Conservation (phyloP, 495 filamentous ascomycete genomes). For the Durotheca rogersii region DNA sequence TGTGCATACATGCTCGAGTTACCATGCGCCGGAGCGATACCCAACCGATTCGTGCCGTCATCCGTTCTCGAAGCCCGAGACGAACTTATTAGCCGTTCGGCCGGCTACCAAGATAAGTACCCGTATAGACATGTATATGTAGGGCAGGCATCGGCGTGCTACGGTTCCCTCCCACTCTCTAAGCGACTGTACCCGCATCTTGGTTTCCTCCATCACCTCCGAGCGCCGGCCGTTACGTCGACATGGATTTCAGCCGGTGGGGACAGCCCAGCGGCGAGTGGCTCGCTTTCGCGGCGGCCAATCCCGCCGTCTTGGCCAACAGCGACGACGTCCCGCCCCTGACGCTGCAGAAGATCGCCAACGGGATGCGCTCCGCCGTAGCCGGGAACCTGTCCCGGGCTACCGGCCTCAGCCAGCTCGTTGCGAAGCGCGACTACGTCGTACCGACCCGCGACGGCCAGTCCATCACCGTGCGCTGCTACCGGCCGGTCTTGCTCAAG, state of each 20-base stretch:
- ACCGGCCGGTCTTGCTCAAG: conserved; percentile 38
- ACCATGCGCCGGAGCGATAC: background rate
- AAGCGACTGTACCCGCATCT: background rate
- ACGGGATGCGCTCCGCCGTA: conserved; percentile 5
- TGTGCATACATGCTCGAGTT: background rate
- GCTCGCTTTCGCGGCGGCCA: conserved; percentile 25
- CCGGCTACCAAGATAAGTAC: too few species aligned
- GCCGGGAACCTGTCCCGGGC: conserved; percentile 13
- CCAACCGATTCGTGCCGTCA: too few species aligned
- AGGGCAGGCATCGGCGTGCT: background rate
- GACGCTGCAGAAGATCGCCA: conserved; percentile 12
- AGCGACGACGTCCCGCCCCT: conserved; percentile 16
- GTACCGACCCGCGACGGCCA: conserved; percentile 46
- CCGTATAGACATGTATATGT: background rate
- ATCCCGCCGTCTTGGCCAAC: conserved; percentile 5
- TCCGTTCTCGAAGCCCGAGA: too few species aligned
- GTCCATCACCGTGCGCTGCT: conserved; percentile 45
- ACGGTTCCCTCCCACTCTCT: background rate
- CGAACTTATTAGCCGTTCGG: too few species aligned
- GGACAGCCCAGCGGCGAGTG: conserved; percentile 24
- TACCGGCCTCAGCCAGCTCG: conserved; percentile 19
- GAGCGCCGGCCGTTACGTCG: background rate
- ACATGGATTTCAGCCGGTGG: conserved; percentile 29
- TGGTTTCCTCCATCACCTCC: background rate
- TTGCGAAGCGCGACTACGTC: conserved; percentile 39